phyloP scores from a whole-genome alignment of 2,329 filamentous ascomycete species.

The Neofusicoccum laricinum region DNA sequence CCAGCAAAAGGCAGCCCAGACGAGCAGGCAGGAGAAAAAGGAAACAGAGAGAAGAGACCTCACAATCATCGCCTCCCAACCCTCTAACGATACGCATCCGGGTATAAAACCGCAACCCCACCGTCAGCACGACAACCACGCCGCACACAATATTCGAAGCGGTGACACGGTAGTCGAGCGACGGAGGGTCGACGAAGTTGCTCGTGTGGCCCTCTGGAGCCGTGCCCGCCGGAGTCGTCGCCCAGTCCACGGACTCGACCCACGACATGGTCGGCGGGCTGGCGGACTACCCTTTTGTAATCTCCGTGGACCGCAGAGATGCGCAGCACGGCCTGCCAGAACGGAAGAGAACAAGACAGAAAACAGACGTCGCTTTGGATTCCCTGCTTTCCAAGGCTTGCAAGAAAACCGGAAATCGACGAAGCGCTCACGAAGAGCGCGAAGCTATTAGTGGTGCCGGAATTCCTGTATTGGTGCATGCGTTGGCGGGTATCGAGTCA shows the following conservation, averaged over 20 bases:
- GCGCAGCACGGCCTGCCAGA: not conserved
- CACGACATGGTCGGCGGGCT: no score
- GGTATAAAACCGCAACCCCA: conserved; percentile 3
- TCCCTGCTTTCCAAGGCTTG: no score
- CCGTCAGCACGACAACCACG: not conserved
- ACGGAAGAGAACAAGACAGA: not conserved
- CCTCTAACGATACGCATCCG: conserved; percentile 1
- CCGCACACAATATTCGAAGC: not conserved
- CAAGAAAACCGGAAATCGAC: no score
- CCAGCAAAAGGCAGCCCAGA: not conserved
- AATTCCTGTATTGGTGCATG: no score
- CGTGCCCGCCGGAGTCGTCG: not conserved
- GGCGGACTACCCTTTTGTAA: not conserved
- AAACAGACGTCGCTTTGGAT: no score
- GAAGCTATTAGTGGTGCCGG: no score
- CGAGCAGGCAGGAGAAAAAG: not conserved
- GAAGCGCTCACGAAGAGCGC: no score
- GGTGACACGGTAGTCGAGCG: not conserved
- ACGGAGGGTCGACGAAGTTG: not conserved
- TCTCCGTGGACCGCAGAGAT: not conserved
- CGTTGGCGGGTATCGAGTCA: no score
- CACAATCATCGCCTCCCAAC: conserved; percentile 2
- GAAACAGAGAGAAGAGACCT: not conserved
- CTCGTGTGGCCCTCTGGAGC: not conserved
- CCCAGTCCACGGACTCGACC: not conserved